Evolutionary conservation across 805 yeast genomes (phyloP).

Genomic region (Candida railenensis): DNA sequence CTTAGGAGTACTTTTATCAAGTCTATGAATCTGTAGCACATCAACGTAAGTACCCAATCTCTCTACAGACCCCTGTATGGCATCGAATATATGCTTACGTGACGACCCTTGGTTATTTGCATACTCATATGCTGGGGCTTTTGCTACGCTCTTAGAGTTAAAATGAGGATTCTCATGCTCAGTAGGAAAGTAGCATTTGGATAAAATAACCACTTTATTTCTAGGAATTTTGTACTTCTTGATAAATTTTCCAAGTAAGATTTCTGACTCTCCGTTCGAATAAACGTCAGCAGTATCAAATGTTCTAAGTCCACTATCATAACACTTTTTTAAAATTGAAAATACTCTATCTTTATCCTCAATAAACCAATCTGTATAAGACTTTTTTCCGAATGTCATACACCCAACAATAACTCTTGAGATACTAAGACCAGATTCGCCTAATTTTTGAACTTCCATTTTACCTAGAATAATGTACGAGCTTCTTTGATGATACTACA

Average conservation of each 20-base stretch:
- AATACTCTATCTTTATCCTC: slow-evolving; percentile 28
- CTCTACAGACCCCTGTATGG: slow-evolving; percentile 37
- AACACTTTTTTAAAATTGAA: slow-evolving; percentile 23
- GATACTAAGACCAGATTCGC: slow-evolving; percentile 50
- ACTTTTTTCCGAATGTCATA: slow-evolving; percentile 49
- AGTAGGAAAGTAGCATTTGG: slow-evolving; percentile 15
- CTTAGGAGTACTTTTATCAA: slow-evolving; percentile 47
- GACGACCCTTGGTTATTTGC: slow-evolving; percentile 36
- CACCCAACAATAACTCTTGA: slow-evolving; percentile 54
- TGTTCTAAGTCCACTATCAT: slow-evolving; percentile 23
- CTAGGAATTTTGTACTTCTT: slow-evolving; percentile 21
- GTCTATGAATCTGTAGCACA: slow-evolving; percentile 56
- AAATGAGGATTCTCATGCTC: slow-evolving; percentile 11
- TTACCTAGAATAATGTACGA: too few species aligned
- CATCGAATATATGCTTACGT: slow-evolving; percentile 47
- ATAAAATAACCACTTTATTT: slow-evolving; percentile 18
- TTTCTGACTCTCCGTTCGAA: slow-evolving; percentile 20
- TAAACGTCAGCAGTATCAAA: slow-evolving; percentile 26
- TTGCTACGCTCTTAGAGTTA: not conserved
- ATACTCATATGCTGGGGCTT: slow-evolving; percentile 9
- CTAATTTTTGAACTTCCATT: slow-evolving; percentile 15
- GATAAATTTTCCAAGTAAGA: slow-evolving; percentile 18
- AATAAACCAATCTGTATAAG: slow-evolving; percentile 31
- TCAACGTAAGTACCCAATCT: slow-evolving; percentile 55
- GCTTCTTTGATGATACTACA: too few species aligned